Percentiles rank a stretch among this genome's conserved stretches.
These are phyloP conservation scores for Hymenoscyphus occultus DNA, from an alignment of 2,329 filamentous ascomycete species.

Conservation along the genomic window DNA sequence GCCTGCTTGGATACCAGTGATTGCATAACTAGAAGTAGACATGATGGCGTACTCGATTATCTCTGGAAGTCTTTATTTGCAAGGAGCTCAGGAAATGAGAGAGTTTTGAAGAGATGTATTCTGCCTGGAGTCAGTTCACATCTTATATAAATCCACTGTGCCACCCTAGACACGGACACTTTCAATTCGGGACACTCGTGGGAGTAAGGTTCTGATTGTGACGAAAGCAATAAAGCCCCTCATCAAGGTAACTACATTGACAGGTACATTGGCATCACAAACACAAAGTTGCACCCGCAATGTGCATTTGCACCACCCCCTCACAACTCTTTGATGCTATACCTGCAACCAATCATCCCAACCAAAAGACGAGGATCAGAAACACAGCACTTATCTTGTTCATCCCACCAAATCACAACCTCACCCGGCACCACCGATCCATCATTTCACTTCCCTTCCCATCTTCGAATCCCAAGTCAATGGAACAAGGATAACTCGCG, in stretches of 20 bases:
- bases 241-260: neutral
- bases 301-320: neutral
- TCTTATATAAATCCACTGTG: neutral
- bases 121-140: neutral
- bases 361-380: neutral
- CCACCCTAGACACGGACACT: neutral
- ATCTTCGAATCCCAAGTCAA: neutral
- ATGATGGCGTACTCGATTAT: neutral
- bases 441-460: neutral
- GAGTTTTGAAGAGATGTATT: neutral
- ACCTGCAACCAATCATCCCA: neutral
- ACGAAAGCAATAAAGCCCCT: neutral
- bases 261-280: conserved; percentile 2
- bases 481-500: neutral
- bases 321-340: neutral
- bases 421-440: neutral
- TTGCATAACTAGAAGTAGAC: conserved; percentile 16
- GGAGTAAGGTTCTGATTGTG: neutral
- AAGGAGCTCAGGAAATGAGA: neutral
- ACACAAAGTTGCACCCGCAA: neutral
- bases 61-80: neutral
- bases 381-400: neutral
- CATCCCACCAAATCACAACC: neutral
- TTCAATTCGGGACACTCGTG: neutral
- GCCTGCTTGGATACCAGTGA: conserved; percentile 21